Percentiles rank a stretch among this genome's conserved stretches.
These are phyloP conservation scores for Stephania yunnanensis DNA, from an alignment of 164 flowering plant genomes.

Conservation along the genomic window DNA sequence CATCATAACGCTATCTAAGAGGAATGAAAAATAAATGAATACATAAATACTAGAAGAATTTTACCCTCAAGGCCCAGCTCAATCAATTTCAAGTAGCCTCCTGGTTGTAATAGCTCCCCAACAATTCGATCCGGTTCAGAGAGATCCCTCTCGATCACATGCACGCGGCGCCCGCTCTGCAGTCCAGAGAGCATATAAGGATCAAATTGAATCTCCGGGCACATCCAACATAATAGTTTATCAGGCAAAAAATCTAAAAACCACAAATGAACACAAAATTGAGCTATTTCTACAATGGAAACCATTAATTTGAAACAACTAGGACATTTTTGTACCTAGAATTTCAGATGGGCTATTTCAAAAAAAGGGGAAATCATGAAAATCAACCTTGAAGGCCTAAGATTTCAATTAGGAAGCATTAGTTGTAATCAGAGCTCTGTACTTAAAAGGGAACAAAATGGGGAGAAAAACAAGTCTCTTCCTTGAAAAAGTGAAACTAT, in stretches of 20 bases:
- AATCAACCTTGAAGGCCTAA: background rate
- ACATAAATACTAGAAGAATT: background rate
- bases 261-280: background rate
- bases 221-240: background rate
- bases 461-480: too few species aligned
- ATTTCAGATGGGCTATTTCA: background rate
- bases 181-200: slow-evolving; percentile 9
- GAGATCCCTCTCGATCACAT: slow-evolving; percentile 85
- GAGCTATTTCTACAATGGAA: background rate
- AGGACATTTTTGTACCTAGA: background rate
- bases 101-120: slow-evolving; percentile 93
- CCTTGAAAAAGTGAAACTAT: background rate
- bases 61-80: slow-evolving; percentile 87
- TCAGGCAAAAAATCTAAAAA: background rate
- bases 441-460: background rate
- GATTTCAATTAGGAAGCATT: background rate
- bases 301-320: background rate
- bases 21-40: background rate
- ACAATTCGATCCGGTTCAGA: slow-evolving; percentile 90
- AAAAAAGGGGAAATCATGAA: background rate
- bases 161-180: slow-evolving; percentile 85
- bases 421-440: background rate
- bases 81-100: slow-evolving; percentile 84
- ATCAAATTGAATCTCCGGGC: background rate
- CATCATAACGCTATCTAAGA: background rate